Evolutionary conservation across 1,284 basidiomycete species (phyloP).

Genomic region (Puccinia horiana): DNA sequence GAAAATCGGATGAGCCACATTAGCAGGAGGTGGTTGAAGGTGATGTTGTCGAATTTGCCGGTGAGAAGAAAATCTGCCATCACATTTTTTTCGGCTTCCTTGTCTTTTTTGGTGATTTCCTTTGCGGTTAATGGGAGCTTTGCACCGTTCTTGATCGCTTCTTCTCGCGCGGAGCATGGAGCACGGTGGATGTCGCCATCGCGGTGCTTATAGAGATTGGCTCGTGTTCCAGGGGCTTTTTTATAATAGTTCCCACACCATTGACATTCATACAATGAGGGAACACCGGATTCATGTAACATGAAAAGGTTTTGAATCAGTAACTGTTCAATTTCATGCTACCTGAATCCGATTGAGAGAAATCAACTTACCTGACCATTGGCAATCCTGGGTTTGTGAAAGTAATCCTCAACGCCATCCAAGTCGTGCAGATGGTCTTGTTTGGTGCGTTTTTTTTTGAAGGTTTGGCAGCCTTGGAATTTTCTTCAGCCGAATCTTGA

Average conservation of each 20-base stretch:
- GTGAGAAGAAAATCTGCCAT: neutral
- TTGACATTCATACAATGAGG: neutral
- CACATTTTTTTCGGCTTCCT: neutral
- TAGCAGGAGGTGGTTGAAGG: neutral
- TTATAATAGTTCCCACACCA: neutral
- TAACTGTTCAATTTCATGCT: too few relatives aligned
- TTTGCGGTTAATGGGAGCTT: neutral
- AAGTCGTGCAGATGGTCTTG: too few relatives aligned
- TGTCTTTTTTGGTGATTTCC: neutral
- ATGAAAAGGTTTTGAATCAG: too few relatives aligned
- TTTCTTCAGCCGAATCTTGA: too few relatives aligned
- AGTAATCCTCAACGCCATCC: too few relatives aligned
- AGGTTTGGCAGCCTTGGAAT: too few relatives aligned
- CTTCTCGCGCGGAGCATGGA: neutral
- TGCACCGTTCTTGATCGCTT: neutral
- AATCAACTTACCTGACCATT: too few relatives aligned
- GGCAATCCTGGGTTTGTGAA: too few relatives aligned
- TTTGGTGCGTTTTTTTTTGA: too few relatives aligned
- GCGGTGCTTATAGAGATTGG: neutral
- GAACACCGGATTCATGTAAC: neutral
- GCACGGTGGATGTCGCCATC: neutral
- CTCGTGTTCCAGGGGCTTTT: neutral
- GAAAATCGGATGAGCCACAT: conserved; percentile 5
- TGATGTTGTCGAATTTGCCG: neutral
- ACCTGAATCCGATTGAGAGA: too few relatives aligned